These are phyloP conservation scores for Penicillium malachiteum DNA, from an alignment of 495 filamentous ascomycete species.

Conservation along the genomic window DNA sequence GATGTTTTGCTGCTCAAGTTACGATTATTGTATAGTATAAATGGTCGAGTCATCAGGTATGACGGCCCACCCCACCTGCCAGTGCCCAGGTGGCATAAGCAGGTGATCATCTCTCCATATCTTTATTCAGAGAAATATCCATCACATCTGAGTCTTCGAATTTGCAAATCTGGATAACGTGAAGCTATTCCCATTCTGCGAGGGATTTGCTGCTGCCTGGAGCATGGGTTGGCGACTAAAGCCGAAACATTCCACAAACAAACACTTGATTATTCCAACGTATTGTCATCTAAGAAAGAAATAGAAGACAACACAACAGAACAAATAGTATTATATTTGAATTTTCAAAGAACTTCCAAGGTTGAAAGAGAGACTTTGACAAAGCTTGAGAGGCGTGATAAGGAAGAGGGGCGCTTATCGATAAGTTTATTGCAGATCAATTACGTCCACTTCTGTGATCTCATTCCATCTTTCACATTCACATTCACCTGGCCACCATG, in stretches of 20 bases:
- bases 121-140: background rate
- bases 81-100: background rate
- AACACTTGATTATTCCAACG: no score
- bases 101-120: background rate
- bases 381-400: background rate
- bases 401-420: constrained; percentile 7
- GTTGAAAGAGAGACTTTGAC: background rate
- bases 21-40: background rate
- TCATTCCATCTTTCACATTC: constrained; percentile 1
- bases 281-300: no score
- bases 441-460: constrained; percentile 16
- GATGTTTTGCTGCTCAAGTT: no score
- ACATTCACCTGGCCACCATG: constrained; percentile 20
- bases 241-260: background rate
- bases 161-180: background rate
- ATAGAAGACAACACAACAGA: background rate
- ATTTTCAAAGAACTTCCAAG: background rate
- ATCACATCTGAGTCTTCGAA: background rate
- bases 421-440: constrained; percentile 16
- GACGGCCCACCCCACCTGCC: no score
- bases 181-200: constrained; percentile 1
- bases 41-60: no score
- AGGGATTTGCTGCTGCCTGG: constrained; percentile 6
- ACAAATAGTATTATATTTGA: background rate
- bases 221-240: background rate